Conservation (phyloP, 306 rosid genomes). For the Abrus pulchellus region DNA sequence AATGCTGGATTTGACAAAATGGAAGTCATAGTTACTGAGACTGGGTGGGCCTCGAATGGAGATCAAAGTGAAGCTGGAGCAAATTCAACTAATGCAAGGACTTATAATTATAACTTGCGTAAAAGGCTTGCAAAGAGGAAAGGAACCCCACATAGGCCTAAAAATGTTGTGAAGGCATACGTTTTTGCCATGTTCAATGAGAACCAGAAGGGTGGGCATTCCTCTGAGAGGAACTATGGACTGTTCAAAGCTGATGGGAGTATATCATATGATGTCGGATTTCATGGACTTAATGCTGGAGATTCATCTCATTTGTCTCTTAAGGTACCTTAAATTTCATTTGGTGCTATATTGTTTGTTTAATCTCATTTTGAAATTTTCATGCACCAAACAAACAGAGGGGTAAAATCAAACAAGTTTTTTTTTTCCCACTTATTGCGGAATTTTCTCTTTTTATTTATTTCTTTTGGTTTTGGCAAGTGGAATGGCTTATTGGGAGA, state of each 20-base stretch:
- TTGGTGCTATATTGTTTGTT: conserved; percentile 43
- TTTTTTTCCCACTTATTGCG: background rate
- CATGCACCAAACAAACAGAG: background rate
- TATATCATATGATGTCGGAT: conserved; percentile 85
- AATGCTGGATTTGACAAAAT: conserved; percentile 78
- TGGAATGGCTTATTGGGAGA: conserved; percentile 12
- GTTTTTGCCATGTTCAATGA: conserved; percentile 90
- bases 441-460: background rate
- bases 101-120: conserved; percentile 85
- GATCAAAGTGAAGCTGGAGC: conserved; percentile 80
- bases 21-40: conserved; percentile 94
- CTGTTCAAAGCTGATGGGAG: conserved; percentile 94
- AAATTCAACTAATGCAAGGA: conserved; percentile 75
- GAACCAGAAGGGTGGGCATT: conserved; percentile 68
- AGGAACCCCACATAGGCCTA: conserved; percentile 95
- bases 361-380: conserved; percentile 31
- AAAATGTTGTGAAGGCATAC: conserved; percentile 79
- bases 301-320: conserved; percentile 62
- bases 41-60: conserved; percentile 96
- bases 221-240: conserved; percentile 92
- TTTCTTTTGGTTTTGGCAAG: conserved; percentile 3
- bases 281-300: conserved; percentile 86
- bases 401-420: background rate
- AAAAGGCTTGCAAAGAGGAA: conserved; percentile 93
- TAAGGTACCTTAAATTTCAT: conserved; percentile 64